These are phyloP conservation scores for Colletotrichum acutatum DNA, from an alignment of 2,329 filamentous ascomycete genomes.

Conservation along the genomic window DNA sequence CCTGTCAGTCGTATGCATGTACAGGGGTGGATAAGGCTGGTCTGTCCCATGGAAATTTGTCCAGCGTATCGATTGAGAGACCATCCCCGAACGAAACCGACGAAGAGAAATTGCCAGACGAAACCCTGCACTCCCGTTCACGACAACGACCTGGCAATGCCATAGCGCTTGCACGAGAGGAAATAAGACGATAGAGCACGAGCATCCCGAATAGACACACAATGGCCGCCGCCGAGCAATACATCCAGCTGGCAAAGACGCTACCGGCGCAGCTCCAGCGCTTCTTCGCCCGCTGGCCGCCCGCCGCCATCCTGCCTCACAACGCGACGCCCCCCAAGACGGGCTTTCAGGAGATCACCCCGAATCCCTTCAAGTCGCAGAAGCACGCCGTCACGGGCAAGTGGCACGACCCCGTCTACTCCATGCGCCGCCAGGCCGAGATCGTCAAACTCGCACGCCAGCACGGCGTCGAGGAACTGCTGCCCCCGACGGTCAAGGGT, in stretches of 20 bases:
- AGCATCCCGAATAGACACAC: not conserved
- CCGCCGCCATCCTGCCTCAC: conserved; percentile 67
- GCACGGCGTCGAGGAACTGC: conserved; percentile 82
- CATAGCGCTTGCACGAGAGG: not conserved
- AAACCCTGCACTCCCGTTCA: not conserved
- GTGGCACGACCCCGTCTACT: conserved; percentile 87
- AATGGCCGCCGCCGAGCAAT: conserved; percentile 41
- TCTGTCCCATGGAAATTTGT: conserved; percentile 31
- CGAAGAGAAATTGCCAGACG: not conserved
- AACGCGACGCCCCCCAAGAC: conserved; percentile 55
- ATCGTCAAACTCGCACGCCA: conserved; percentile 85
- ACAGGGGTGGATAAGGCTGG: conserved; percentile 32
- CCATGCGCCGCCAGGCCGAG: conserved; percentile 88
- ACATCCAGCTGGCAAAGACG: conserved; percentile 72
- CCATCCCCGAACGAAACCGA: conserved; percentile 3
- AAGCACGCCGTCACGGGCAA: conserved; percentile 82
- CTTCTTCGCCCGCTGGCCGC: conserved; percentile 93
- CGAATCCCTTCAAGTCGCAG: conserved; percentile 84
- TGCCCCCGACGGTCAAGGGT: conserved; percentile 82
- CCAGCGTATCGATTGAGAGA: conserved; percentile 9
- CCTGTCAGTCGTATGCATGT: conserved; percentile 27
- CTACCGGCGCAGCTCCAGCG: conserved; percentile 82
- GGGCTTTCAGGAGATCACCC: conserved; percentile 65
- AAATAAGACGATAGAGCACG: conserved; percentile 2
- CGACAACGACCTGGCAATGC: not conserved